Conservation (phyloP, 164 flowering plant genomes). For the Magnolia changhungtana region DNA sequence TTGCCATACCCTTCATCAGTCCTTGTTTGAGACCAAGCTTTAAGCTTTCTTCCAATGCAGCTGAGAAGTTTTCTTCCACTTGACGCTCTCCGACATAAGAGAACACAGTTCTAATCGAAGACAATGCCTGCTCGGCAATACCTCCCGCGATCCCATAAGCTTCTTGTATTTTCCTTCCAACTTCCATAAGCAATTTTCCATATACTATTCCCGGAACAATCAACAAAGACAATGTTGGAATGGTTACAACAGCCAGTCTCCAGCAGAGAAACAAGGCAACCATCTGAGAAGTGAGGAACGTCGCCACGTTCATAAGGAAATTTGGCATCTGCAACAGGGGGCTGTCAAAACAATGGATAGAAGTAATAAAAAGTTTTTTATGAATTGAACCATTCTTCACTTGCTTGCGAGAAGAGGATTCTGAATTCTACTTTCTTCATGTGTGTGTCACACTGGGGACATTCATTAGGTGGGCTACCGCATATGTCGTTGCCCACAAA, state of each 20-base stretch:
- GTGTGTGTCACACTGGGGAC: too few relatives aligned
- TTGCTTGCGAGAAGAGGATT: too few relatives aligned
- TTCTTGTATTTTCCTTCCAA: slow-evolving; percentile 35
- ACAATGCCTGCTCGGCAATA: slow-evolving; percentile 15
- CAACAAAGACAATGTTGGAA: slow-evolving; percentile 44
- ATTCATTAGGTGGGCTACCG: too few relatives aligned
- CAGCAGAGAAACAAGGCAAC: slow-evolving; percentile 54
- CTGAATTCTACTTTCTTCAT: too few relatives aligned
- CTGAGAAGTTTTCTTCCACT: slow-evolving; percentile 1
- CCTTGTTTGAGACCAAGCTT: slow-evolving; percentile 16
- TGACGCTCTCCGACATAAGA: slow-evolving; percentile 12
- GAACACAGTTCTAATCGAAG: slow-evolving; percentile 15
- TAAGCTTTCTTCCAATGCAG: slow-evolving; percentile 8
- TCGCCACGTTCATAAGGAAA: slow-evolving; percentile 32
- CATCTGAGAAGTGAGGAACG: slow-evolving; percentile 32
- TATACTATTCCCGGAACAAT: slow-evolving; percentile 48
- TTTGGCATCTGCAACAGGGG: slow-evolving; percentile 46
- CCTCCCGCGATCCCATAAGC: slow-evolving; percentile 59
- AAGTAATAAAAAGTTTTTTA: too few relatives aligned
- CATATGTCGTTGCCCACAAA: too few relatives aligned
- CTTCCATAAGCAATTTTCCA: slow-evolving; percentile 42
- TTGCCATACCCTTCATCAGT: slow-evolving; percentile 16
- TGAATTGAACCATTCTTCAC: too few relatives aligned
- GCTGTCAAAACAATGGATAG: background rate
- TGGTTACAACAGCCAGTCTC: slow-evolving; percentile 49